Conservation (phyloP, 371 early-diverging fungal species). For the Actinomortierella wolfii region DNA sequence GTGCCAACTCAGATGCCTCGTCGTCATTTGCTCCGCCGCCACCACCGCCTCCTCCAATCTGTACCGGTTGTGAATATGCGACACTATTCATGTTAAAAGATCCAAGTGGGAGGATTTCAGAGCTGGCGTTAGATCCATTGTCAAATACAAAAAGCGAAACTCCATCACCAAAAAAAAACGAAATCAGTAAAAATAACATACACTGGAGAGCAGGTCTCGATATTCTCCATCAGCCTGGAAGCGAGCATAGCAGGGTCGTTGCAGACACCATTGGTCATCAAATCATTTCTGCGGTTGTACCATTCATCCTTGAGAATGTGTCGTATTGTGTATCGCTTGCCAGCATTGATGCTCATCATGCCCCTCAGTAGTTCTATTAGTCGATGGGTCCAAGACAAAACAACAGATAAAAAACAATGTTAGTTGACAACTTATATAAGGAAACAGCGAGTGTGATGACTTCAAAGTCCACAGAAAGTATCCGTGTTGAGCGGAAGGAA, state of each 20-base stretch:
- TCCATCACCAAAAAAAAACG: no score
- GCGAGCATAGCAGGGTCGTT: slow-evolving; percentile 59
- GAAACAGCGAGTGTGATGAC: no score
- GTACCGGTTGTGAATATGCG: slow-evolving; percentile 39
- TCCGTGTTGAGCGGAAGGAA: no score
- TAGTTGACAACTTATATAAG: no score
- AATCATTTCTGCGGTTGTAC: slow-evolving; percentile 23
- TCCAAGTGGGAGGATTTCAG: no score
- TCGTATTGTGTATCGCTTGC: slow-evolving; percentile 29
- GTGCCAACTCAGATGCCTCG: no score
- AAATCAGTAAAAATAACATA: slow-evolving; percentile 1
- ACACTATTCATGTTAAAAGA: slow-evolving; percentile 11
- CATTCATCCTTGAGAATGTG: slow-evolving; percentile 34
- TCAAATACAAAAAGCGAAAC: no score
- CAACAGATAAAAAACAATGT: no score
- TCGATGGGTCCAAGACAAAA: not conserved
- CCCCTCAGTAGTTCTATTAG: slow-evolving; percentile 25
- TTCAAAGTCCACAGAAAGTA: no score
- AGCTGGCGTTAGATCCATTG: no score
- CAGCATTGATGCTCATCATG: slow-evolving; percentile 34
- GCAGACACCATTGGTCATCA: slow-evolving; percentile 43
- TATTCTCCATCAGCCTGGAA: slow-evolving; percentile 50
- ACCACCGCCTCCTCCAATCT: slow-evolving; percentile 14
- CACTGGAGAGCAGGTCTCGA: slow-evolving; percentile 38
- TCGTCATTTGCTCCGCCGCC: no score